These are phyloP conservation scores for Skeletonema menzelii DNA, from an alignment of 108 stramenopile genomes.

Conservation along the genomic window DNA sequence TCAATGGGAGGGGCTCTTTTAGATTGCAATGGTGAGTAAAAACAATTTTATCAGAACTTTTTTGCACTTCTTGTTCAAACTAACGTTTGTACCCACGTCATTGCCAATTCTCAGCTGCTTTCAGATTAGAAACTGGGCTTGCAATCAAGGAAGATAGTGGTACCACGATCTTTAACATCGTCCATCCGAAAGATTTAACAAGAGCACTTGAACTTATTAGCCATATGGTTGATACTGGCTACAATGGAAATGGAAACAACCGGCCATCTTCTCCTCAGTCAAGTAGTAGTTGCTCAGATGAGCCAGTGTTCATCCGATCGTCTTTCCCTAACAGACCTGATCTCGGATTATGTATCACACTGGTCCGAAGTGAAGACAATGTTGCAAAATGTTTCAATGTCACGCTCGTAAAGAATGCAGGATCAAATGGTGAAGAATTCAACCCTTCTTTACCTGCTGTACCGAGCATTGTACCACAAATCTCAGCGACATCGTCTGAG, in stretches of 20 bases:
- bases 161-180: conserved; percentile 44
- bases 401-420: conserved; percentile 30
- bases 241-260: neutral
- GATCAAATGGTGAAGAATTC: neutral
- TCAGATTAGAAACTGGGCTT: conserved; percentile 16
- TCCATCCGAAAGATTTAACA: conserved; percentile 16
- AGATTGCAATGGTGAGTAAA: conserved; percentile 34
- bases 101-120: conserved; percentile 5
- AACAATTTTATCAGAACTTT: neutral
- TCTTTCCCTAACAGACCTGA: conserved; percentile 28
- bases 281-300: conserved; percentile 8
- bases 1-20: conserved; percentile 48
- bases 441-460: conserved; percentile 18
- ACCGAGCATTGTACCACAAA: conserved; percentile 4
- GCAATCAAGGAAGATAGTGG: conserved; percentile 1
- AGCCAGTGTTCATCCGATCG: conserved; percentile 14
- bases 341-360: conserved; percentile 21
- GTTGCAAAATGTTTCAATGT: conserved; percentile 38
- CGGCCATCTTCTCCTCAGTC: neutral
- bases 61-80: neutral
- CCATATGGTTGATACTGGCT: conserved; percentile 30
- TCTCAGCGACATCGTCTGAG: neutral
- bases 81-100: neutral
- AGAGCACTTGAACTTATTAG: conserved; percentile 34
- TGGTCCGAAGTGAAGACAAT: conserved; percentile 22